These are phyloP conservation scores for Dothistroma septosporum DNA, from an alignment of 2,329 filamentous ascomycete genomes.

Conservation along the genomic window DNA sequence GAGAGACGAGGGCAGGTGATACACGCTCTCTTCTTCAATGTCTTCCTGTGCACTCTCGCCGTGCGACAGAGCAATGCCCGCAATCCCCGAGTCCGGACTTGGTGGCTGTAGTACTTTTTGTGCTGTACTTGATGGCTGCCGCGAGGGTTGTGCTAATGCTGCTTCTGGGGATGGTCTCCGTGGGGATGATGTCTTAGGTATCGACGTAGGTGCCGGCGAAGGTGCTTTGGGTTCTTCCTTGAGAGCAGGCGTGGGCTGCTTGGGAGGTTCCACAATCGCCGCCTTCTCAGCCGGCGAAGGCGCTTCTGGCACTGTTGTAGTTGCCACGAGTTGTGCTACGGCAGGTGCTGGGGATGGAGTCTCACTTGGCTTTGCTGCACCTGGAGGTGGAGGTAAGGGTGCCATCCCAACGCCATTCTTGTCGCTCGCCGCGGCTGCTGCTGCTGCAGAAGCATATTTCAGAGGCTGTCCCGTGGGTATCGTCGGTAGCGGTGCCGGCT, in stretches of 20 bases:
- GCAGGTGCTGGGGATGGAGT: slow-evolving; percentile 53
- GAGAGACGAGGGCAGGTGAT: slow-evolving; percentile 82
- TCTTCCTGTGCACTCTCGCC: slow-evolving; percentile 50
- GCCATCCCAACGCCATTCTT: slow-evolving; percentile 86
- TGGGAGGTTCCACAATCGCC: slow-evolving; percentile 29
- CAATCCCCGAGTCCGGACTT: slow-evolving; percentile 35
- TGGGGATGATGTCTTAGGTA: slow-evolving; percentile 25
- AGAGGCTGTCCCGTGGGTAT: slow-evolving; percentile 83
- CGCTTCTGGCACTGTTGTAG: background rate
- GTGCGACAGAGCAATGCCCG: slow-evolving; percentile 44
- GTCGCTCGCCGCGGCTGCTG: slow-evolving; percentile 85
- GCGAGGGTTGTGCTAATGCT: slow-evolving; percentile 37
- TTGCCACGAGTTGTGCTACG: slow-evolving; percentile 33
- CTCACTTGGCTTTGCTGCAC: slow-evolving; percentile 53
- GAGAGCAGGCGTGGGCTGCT: slow-evolving; percentile 27
- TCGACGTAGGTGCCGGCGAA: slow-evolving; percentile 16
- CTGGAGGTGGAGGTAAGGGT: slow-evolving; percentile 85
- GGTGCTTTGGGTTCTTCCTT: slow-evolving; percentile 28
- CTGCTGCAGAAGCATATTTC: slow-evolving; percentile 95
- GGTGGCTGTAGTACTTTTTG: slow-evolving; percentile 29
- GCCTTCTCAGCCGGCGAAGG: slow-evolving; percentile 20
- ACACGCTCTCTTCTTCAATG: slow-evolving; percentile 67
- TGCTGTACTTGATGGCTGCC: slow-evolving; percentile 7
- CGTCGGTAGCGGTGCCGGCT: slow-evolving; percentile 81
- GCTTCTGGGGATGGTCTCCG: slow-evolving; percentile 36